These are phyloP conservation scores for Talaromyces rugulosus DNA, from an alignment of 2,329 filamentous ascomycete genomes.

Conservation along the genomic window DNA sequence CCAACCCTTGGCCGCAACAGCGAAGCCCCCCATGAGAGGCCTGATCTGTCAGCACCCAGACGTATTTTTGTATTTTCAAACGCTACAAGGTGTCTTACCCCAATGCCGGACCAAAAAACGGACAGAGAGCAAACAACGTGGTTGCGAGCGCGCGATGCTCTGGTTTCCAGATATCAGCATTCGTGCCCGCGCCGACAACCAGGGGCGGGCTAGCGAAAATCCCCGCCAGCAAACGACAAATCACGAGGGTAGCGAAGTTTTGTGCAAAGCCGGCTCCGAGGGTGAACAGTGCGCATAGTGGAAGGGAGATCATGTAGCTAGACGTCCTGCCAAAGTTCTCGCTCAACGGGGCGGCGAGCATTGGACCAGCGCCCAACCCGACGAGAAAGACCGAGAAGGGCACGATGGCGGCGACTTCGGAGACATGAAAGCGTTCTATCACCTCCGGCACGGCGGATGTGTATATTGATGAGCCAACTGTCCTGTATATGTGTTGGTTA, in stretches of 20 bases:
- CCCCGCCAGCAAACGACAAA: constrained; percentile 61
- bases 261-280: constrained; percentile 61
- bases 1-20: constrained; percentile 39
- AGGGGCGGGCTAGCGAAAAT: constrained; percentile 59
- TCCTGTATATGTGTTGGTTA: background rate
- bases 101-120: constrained; percentile 29
- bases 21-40: constrained; percentile 24
- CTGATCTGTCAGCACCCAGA: constrained; percentile 46
- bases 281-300: constrained; percentile 57
- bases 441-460: constrained; percentile 2
- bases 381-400: constrained; percentile 54
- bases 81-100: background rate
- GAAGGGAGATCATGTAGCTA: constrained; percentile 54
- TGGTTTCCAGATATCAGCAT: constrained; percentile 58
- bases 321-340: constrained; percentile 56
- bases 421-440: background rate
- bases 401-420: background rate
- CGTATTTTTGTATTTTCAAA: background rate
- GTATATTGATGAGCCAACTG: constrained; percentile 5
- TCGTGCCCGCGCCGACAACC: constrained; percentile 63
- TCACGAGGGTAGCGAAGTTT: constrained; percentile 51
- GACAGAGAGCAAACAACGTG: constrained; percentile 46
- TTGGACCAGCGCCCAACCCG: constrained; percentile 59
- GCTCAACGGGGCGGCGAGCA: constrained; percentile 56
- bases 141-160: constrained; percentile 53